Base-by-base conservation (phyloP, 192 early-diverging fungal species). In the Pecoramyces ruminantium region DNA sequence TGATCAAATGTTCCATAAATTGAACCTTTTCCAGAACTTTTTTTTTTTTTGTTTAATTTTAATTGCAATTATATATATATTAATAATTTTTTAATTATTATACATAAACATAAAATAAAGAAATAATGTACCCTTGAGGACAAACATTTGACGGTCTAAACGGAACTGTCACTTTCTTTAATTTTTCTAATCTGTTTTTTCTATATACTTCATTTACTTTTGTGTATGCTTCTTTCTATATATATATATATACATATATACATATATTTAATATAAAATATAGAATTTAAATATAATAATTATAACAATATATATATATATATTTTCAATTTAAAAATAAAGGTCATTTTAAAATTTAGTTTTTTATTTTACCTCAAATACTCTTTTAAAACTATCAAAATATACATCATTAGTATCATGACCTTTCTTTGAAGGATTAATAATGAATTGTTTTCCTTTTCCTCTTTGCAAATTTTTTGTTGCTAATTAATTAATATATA, bases 401-500 rank as follows among this genome's bases (percentile, higher is more conserved):
- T 88, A 90, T 2, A 83, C 86, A 78, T 90, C 87, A 18, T 84
- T 83, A 16, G 83, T 87, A 78, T 90, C 87, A 81, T 90, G 89
- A 0, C 89, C 89, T 5, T 82, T n/a, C 77, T 86, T 87, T 14
- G 83, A 83, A 1, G 89, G 88, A 27, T 82, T 83, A 9, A 85
- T 90, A 16, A 87, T 81, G 80, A 90, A 89, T 83, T 90, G 89
- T 82, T 89, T 90, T 5, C 88, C 89, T 38, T 88, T 85, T 14
- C 82, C 82, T 17, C 88, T 81, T n/a, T 87, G 30, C 67, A 82
- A 28, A 85, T 21, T n/a, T 82, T 80, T 86, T 8, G 29, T 27
- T 18, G 39, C 51, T 67, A 67, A 39, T 39, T 34, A 8, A 39
- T 39, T 14, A 14, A 15, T 14, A 8, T 14, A 39, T 39, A 39